Evolutionary conservation across 331 rosid species (phyloP).

Genomic region (Acacia concinna): DNA sequence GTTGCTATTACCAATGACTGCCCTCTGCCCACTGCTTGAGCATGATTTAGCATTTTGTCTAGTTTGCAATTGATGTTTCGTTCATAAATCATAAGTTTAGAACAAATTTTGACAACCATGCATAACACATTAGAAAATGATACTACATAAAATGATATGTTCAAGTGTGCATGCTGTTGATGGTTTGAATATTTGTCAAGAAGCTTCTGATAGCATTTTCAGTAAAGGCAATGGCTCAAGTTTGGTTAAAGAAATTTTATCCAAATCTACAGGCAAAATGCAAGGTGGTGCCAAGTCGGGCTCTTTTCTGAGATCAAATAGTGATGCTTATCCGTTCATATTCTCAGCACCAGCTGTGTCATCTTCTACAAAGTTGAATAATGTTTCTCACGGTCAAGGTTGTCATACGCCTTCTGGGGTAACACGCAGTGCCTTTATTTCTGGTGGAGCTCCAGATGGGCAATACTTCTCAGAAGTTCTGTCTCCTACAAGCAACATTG

Average conservation of each 20-base stretch:
- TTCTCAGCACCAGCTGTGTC: slow-evolving; percentile 20
- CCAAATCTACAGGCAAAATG: slow-evolving; percentile 26
- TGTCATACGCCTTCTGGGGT: neutral
- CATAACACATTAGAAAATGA: neutral
- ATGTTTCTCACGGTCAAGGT: slow-evolving; percentile 17
- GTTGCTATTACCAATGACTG: slow-evolving; percentile 12
- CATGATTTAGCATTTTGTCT: neutral
- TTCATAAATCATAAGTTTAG: neutral
- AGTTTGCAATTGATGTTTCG: slow-evolving; percentile 12
- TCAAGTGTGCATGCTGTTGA: slow-evolving; percentile 34
- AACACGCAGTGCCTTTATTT: neutral
- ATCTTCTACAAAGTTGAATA: slow-evolving; percentile 23
- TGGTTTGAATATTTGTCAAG: slow-evolving; percentile 24
- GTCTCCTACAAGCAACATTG: neutral
- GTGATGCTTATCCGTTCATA: slow-evolving; percentile 31
- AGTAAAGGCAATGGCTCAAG: neutral
- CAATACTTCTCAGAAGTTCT: slow-evolving; percentile 7
- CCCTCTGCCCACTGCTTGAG: neutral
- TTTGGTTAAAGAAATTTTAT: slow-evolving; percentile 31
- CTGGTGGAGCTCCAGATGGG: neutral
- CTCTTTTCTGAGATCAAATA: slow-evolving; percentile 17
- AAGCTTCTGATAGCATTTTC: slow-evolving; percentile 23
- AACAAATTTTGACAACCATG: neutral
- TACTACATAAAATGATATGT: slow-evolving; percentile 27
- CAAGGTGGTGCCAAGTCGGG: slow-evolving; percentile 22